Base-by-base conservation (phyloP, 805 yeast genomes). In the Lachancea sp. region DNA sequence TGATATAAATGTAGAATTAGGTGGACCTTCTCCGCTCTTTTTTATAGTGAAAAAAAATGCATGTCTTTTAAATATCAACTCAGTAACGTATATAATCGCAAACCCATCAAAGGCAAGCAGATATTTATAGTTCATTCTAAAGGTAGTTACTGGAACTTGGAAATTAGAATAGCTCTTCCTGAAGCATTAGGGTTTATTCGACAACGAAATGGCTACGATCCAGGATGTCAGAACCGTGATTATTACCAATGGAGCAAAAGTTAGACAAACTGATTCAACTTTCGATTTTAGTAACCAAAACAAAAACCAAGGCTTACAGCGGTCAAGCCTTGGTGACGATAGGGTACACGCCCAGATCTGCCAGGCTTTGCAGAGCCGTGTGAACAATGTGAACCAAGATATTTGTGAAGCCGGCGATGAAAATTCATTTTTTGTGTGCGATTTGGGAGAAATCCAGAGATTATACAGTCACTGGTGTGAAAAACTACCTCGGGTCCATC, bases 371-470 rank as follows among this genome's bases (percentile, higher is more conserved):
- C 43, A 58, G 22, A 41, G 54, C 8, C 71, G 69, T 36, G 63
- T 77, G 34, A 50, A 58, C 5, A 45, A 53, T 2, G 67, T 82
- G 45, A 77, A 82, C 56, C 68, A 66, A 42, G 78, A 75, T 34
- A 61, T 66, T 21, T 81, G 89, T 61, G 74, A 65, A 25, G 76
- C 90, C 5, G 92, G 85, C 38, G 87, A 77, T 17, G 94, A 87
- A 56, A 83, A 83, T 53, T 78, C 97, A 5, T 90, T 90, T 56
- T 90, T 81, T 54, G 85, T 90, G 32, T 84, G 92, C 50, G 96
- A 90, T 63, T 63, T 87, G 45, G 86, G 84, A 21, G 80, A 82
- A 53, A 73, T 92, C 25, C 68, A 68, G 45, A 71, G 80, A 43
- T 71, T 87, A 40, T 71, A 71, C 45, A 47, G 61, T n/a, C 66